A percentile compares a stretch with the other conserved stretches of the same genome.
Evolutionary conservation across 768 basidiomycete species (phyloP).

Genomic region (Boletus subparvulus): DNA sequence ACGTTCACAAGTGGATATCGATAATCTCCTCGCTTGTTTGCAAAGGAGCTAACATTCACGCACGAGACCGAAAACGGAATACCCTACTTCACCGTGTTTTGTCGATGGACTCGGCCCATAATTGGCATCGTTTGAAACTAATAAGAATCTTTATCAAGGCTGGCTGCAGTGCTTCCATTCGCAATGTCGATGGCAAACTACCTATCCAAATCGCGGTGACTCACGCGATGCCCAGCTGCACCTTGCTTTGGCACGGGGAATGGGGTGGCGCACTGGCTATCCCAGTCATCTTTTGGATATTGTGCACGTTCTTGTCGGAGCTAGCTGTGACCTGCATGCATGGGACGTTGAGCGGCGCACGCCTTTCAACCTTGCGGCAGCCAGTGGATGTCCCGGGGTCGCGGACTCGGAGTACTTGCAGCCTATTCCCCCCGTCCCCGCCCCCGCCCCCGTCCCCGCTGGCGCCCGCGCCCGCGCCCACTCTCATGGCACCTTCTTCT

Average conservation of each 20-base stretch:
- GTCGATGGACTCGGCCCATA: too few relatives aligned
- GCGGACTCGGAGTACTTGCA: background rate
- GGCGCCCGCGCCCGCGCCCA: too few relatives aligned
- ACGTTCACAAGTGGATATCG: too few relatives aligned
- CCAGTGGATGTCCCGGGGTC: accelerated
- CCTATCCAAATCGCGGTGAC: background rate
- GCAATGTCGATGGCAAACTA: background rate
- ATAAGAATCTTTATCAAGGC: background rate
- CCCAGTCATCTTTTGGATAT: background rate
- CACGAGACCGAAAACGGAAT: background rate
- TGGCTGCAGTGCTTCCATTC: background rate
- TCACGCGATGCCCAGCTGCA: background rate
- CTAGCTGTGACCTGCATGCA: background rate
- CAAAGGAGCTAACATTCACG: background rate
- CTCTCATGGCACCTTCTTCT: background rate
- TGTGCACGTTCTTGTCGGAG: background rate
- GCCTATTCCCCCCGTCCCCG: too few relatives aligned
- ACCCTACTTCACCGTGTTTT: background rate
- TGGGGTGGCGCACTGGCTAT: too few relatives aligned
- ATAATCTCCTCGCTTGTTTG: background rate
- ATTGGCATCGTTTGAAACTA: background rate
- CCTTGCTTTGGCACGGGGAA: background rate
- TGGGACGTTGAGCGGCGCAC: background rate
- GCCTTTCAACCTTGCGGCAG: background rate
- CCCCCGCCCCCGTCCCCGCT: background rate